A percentile compares a stretch with the other conserved stretches of the same genome.
Conservation (phyloP, 2,329 filamentous ascomycete species). For the Albophoma yamanashiensis region DNA sequence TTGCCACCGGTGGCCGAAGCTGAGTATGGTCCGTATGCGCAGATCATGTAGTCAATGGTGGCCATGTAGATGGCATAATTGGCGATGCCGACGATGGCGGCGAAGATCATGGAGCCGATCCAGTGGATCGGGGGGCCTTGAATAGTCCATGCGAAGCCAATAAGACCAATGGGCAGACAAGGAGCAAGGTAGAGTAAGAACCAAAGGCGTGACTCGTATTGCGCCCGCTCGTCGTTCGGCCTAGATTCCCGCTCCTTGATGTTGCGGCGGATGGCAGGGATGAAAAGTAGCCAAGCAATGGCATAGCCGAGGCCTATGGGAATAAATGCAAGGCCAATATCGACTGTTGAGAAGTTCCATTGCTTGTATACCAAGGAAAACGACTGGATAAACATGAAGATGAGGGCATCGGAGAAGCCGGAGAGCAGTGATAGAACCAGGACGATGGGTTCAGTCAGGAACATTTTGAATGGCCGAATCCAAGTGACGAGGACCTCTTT, state of each 20-base stretch:
- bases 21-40: slow-evolving; percentile 61
- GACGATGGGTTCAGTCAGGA: slow-evolving; percentile 65
- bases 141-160: slow-evolving; percentile 60
- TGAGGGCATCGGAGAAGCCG: slow-evolving; percentile 63
- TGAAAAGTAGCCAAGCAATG: slow-evolving; percentile 48
- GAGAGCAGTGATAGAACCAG: slow-evolving; percentile 58
- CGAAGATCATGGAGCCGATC: slow-evolving; percentile 57
- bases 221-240: slow-evolving; percentile 44
- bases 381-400: slow-evolving; percentile 69
- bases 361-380: slow-evolving; percentile 58
- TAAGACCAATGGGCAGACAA: slow-evolving; percentile 53
- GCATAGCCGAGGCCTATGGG: slow-evolving; percentile 58
- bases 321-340: slow-evolving; percentile 51
- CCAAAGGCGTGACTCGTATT: slow-evolving; percentile 59
- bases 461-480: slow-evolving; percentile 61
- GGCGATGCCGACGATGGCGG: slow-evolving; percentile 57
- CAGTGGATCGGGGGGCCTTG: slow-evolving; percentile 54
- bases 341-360: slow-evolving; percentile 49
- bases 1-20: slow-evolving; percentile 69
- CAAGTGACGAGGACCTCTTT: slow-evolving; percentile 47
- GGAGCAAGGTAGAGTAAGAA: slow-evolving; percentile 53
- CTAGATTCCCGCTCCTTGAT: slow-evolving; percentile 37
- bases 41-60: slow-evolving; percentile 69
- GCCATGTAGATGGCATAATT: slow-evolving; percentile 69
- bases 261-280: slow-evolving; percentile 45